Evolutionary conservation across 169 alveolate species (phyloP).

Genomic region (Theileria annulata): DNA sequence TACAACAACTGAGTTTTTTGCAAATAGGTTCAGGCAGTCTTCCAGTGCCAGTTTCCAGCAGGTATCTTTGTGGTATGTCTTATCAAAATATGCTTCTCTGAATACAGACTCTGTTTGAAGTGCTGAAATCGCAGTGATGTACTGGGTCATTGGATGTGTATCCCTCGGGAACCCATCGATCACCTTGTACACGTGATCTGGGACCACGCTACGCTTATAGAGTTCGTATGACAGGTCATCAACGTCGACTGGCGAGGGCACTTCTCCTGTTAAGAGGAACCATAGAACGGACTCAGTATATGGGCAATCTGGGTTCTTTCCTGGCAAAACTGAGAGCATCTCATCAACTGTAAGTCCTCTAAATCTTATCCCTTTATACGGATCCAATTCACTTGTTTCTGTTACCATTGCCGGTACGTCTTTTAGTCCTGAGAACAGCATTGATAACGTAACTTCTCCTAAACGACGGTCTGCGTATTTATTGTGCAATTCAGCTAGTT

Average conservation of each 20-base stretch:
- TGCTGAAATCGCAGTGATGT: constrained; percentile 86
- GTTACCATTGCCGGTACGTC: constrained; percentile 88
- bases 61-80: constrained; percentile 77
- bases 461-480: constrained; percentile 15
- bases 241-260: constrained; percentile 81
- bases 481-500: constrained; percentile 26
- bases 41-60: constrained; percentile 88
- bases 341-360: constrained; percentile 87
- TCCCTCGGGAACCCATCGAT: constrained; percentile 82
- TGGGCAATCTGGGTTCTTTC: constrained; percentile 79
- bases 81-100: constrained; percentile 74
- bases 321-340: constrained; percentile 80
- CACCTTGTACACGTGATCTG: constrained; percentile 78
- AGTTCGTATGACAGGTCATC: constrained; percentile 78
- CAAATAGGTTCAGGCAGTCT: constrained; percentile 84
- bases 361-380: constrained; percentile 86
- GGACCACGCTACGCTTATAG: constrained; percentile 76
- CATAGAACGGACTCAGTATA: constrained; percentile 92
- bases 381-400: constrained; percentile 91
- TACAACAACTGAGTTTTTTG: constrained; percentile 68
- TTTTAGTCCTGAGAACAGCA: constrained; percentile 79
- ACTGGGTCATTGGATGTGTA: constrained; percentile 94
- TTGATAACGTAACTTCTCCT: constrained; percentile 50
- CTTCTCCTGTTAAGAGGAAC: constrained; percentile 91
- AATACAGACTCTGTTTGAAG: constrained; percentile 83